Evolutionary conservation across 345 rosid genomes (phyloP).

Genomic region (Theobroma cacao): DNA sequence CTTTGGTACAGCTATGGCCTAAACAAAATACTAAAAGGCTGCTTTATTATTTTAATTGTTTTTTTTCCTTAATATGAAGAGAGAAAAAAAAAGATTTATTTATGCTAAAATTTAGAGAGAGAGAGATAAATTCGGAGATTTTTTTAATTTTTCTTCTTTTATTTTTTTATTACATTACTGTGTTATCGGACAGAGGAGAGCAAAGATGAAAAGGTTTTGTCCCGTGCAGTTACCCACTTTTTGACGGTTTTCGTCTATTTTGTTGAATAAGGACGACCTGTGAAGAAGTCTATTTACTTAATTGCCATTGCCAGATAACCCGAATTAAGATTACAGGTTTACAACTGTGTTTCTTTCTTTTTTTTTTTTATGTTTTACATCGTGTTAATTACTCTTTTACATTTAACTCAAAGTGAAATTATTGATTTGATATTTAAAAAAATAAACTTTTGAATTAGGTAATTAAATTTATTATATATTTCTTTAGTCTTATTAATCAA

Average conservation of each 20-base stretch:
- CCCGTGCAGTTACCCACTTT: neutral
- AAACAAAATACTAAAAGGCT: slow-evolving; percentile 7
- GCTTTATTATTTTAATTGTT: slow-evolving; percentile 1
- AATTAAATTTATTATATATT: no score
- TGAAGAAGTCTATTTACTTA: neutral
- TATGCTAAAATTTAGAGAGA: neutral
- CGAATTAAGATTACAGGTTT: neutral
- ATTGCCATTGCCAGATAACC: neutral
- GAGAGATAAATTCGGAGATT: neutral
- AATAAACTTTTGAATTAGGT: no score
- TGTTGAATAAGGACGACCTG: neutral
- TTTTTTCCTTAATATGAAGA: neutral
- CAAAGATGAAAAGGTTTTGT: neutral
- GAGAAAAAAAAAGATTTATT: neutral
- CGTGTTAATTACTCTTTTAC: no score
- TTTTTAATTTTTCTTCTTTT: neutral
- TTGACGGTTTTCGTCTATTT: slow-evolving; percentile 10
- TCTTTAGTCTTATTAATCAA: no score
- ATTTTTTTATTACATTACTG: neutral
- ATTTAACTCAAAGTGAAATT: no score
- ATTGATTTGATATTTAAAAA: no score
- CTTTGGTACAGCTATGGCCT: slow-evolving; percentile 30
- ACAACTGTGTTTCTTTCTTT: neutral
- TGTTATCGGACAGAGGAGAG: slow-evolving; percentile 14
- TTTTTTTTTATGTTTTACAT: no score